Conservation (phyloP, 345 rosid genomes). For the Eucalyptus guilfoylei region DNA sequence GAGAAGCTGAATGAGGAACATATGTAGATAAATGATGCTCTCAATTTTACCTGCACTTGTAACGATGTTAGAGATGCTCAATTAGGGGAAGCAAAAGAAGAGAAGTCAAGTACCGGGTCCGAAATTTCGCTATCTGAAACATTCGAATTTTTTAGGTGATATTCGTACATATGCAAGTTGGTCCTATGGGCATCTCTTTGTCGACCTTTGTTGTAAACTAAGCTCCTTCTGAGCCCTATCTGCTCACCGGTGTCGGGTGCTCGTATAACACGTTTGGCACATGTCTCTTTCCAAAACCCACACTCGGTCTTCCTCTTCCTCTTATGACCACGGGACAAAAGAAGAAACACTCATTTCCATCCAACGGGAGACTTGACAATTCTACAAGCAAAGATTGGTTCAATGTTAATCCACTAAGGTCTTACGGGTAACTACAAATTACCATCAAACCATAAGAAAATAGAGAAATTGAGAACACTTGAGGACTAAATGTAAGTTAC, state of each 20-base stretch:
- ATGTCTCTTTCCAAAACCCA: not conserved
- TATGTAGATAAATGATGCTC: not conserved
- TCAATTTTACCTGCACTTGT: not conserved
- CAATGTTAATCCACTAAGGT: too few relatives aligned
- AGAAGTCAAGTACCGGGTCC: not conserved
- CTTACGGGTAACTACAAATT: not conserved
- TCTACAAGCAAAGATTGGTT: not conserved
- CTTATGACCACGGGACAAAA: not conserved
- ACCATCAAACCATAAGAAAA: not conserved
- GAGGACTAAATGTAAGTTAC: not conserved
- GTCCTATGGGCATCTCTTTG: not conserved
- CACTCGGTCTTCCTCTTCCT: not conserved
- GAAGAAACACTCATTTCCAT: not conserved
- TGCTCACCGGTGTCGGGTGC: not conserved
- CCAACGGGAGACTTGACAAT: not conserved
- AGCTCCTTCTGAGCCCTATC: not conserved
- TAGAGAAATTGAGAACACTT: not conserved
- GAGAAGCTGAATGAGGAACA: not conserved
- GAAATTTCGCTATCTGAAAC: not conserved
- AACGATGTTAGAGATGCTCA: not conserved
- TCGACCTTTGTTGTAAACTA: not conserved
- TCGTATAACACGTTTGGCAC: not conserved
- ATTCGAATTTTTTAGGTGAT: not conserved
- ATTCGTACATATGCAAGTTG: not conserved
- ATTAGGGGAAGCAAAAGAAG: not conserved